These are phyloP conservation scores for Candida glaebosa DNA, from an alignment of 805 yeast genomes.

Conservation along the genomic window DNA sequence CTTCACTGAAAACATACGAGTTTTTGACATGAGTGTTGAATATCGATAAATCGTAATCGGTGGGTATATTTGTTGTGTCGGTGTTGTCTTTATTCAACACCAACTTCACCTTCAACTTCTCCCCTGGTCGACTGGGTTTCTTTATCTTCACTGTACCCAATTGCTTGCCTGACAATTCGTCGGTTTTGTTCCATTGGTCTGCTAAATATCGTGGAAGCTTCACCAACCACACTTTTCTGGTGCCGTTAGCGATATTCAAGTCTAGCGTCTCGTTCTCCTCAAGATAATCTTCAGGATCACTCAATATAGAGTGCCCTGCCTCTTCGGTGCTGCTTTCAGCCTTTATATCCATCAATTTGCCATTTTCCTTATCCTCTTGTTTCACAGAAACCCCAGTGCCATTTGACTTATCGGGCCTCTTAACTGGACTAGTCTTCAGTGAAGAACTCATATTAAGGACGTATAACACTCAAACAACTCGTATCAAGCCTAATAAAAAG, in stretches of 20 bases:
- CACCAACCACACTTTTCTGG: conserved; percentile 86
- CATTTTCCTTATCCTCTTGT: conserved; percentile 16
- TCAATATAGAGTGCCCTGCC: conserved; percentile 32
- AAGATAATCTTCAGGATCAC: conserved; percentile 44
- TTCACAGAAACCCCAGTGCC: conserved; percentile 13
- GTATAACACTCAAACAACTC: background rate
- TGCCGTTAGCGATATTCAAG: conserved; percentile 59
- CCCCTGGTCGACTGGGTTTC: conserved; percentile 34
- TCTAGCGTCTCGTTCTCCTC: conserved; percentile 70
- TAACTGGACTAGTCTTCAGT: conserved; percentile 8
- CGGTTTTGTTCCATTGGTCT: conserved; percentile 66
- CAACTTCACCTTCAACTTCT: conserved; percentile 50
- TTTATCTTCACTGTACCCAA: conserved; percentile 78
- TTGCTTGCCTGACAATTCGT: conserved; percentile 63
- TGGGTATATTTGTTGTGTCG: conserved; percentile 51
- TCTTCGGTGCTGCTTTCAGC: conserved; percentile 8
- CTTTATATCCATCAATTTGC: conserved; percentile 15
- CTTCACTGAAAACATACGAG: conserved; percentile 84
- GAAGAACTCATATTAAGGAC: conserved; percentile 6
- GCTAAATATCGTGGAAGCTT: conserved; percentile 85
- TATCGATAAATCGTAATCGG: conserved; percentile 75
- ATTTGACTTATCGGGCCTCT: conserved; percentile 12
- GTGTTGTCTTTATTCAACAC: conserved; percentile 43
- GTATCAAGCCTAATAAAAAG: background rate
- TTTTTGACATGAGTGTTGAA: conserved; percentile 79